Evolutionary conservation across 148 eudicot species (phyloP), one percentile per base, ranked within the genome.

Genomic region (Rhododendron vialii): DNA sequence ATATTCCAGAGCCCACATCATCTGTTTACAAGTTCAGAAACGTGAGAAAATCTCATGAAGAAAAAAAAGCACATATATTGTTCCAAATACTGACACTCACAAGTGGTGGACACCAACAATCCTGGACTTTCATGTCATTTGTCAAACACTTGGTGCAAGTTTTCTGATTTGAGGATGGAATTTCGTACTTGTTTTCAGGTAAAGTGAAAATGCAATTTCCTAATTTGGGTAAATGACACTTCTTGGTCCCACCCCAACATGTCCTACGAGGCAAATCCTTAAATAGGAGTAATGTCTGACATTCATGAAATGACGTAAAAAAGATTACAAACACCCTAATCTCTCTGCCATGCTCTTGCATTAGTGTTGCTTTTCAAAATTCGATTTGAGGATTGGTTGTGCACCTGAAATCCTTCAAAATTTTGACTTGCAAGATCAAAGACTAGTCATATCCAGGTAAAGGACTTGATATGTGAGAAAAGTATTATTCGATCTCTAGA

Each of bases 1-100:
- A 50, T 93, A 97, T 84, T 97, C 99, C 87, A 97, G 88, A 81
- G 98, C 96, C 99, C 99, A 97, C 99, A 97, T 97, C 99, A 97
- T 97, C 99, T 97, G 98, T 88, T 61, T 2, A 78, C 78, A 63
- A 43, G 63, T 78, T 83, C 83, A 51, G 76, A 48, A 83, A 79
- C 74, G 41, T 33, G 53, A 82, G 5, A 86, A 11, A 57, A 43
- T 24, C 78, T 38, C 41, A 28, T 80, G 20, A 30, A 79, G 38
- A 33, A 78, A 48, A 48, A 51, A 22, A 41, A 67, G 18, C 20
- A 43, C 14, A 24, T 75, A 18, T 20, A 38, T 28, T 59, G 22
- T 59, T 26, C 43, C 20, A 11, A 18, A 33, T 13, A 51, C 4
- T 15, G 41, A 28, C 41, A 73, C 38, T 30, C 41, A 24, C 71